Base-by-base conservation (phyloP, 345 rosid species). In the Euclidium syriacum region DNA sequence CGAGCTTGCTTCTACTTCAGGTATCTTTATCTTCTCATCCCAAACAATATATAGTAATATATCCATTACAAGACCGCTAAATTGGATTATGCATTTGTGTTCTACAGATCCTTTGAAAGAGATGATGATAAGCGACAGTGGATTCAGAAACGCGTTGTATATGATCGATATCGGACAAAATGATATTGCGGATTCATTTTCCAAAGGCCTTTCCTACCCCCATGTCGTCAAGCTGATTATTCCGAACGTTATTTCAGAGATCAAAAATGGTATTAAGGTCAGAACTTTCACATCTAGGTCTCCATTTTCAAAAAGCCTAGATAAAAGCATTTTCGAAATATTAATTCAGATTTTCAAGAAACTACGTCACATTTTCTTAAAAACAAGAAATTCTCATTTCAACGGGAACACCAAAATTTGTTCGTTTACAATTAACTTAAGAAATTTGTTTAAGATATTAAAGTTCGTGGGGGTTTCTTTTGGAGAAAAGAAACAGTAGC, bases 121-220 rank as follows among this genome's bases (percentile, higher is more conserved):
- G 7, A 58, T 49, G 60, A 50, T 75, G 49, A 54, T 90, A 47
- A 73, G 49, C 4, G 77, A 65, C 12, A 77, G 62, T 30, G 90
- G 88, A 12, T 87, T 90, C 58, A 57, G 38, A 50, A 77, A 78
- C 42, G 97, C 97, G 0, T 83, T 90, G 56, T 87, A 85, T 81
- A 82, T 85, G 76, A 79, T 87, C 41, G 97, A 90, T 62, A 87
- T 90, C 7, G 97, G 97, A 0, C 95, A 90, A 40, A 87, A 90
- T 43, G 95, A 90, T 79, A 44, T 90, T 0, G 89, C 97, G 1
- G 73, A 81, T 75, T 77, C 96, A 7, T 87, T 87, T 62, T 74
- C 85, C 12, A 83, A 81, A 63, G 81, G 84, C 15, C 19, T 81
- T 5, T 77, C 91, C 7, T 85, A 79, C 64, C 54, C 63, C 1